phyloP scores from a whole-genome alignment of 1,284 basidiomycete species.

The Leccinum insolens region DNA sequence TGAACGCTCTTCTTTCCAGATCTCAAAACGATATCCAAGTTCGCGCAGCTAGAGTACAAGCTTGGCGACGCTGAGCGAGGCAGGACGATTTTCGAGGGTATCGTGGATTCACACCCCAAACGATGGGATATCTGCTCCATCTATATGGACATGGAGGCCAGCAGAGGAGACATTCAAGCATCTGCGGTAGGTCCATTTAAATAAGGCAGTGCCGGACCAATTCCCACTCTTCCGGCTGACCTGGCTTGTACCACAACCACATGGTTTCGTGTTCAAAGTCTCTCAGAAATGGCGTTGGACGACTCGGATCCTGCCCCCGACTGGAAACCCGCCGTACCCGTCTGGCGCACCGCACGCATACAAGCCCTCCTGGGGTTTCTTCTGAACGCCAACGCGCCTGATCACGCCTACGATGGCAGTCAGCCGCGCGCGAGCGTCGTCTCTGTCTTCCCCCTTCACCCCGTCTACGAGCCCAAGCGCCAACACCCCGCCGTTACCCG shows the following conservation, averaged over 20 bases:
- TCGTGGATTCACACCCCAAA: constrained; percentile 93
- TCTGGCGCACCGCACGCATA: constrained; percentile 19
- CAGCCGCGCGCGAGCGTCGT: constrained; percentile 18
- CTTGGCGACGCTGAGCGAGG: constrained; percentile 93
- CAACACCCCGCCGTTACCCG: constrained; percentile 18
- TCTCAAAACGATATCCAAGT: constrained; percentile 91
- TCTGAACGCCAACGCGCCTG: constrained; percentile 28
- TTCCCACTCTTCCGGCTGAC: too few relatives aligned
- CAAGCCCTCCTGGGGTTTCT: constrained; percentile 20
- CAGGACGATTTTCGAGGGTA: constrained; percentile 95
- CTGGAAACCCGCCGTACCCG: constrained; percentile 15
- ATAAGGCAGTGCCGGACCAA: neutral
- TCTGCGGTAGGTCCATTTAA: constrained; percentile 53
- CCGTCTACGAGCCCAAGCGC: constrained; percentile 10
- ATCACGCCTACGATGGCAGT: constrained; percentile 22
- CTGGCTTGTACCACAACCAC: too few relatives aligned
- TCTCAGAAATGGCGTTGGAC: constrained; percentile 18
- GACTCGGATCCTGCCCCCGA: constrained; percentile 2
- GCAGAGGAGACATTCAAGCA: constrained; percentile 75
- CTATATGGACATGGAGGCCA: constrained; percentile 95
- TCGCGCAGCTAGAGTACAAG: constrained; percentile 96
- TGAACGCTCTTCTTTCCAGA: constrained; percentile 51
- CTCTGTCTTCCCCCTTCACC: constrained; percentile 7
- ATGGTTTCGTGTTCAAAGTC: neutral
- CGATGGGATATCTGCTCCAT: constrained; percentile 96